phyloP scores from a whole-genome alignment of 305 asterid species.

The Petunia hybrid region DNA sequence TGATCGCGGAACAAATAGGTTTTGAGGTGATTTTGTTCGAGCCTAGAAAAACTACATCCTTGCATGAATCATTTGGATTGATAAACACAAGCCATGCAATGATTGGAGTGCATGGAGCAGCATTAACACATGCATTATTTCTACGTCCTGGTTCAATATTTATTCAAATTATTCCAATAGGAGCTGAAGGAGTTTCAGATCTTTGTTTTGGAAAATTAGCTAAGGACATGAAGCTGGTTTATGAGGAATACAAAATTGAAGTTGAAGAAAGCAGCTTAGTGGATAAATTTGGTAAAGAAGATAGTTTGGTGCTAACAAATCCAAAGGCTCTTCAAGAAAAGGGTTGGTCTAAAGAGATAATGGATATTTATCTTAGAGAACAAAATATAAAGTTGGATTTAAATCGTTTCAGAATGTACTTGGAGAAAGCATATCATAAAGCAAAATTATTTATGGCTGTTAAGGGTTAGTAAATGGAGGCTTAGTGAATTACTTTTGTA shows the following conservation, averaged over 20 bases:
- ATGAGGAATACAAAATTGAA: slow-evolving; percentile 36
- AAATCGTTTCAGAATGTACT: slow-evolving; percentile 5
- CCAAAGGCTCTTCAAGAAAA: slow-evolving; percentile 32
- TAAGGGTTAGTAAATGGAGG: slow-evolving; percentile 8
- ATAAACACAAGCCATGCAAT: slow-evolving; percentile 37
- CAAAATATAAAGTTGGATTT: slow-evolving; percentile 34
- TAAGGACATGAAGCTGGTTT: slow-evolving; percentile 29
- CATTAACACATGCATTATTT: slow-evolving; percentile 38
- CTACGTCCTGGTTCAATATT: slow-evolving; percentile 33
- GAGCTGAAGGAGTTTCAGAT: slow-evolving; percentile 30
- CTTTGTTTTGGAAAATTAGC: slow-evolving; percentile 32
- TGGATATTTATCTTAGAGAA: slow-evolving; percentile 31
- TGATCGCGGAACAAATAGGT: neutral
- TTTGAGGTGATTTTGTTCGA: slow-evolving; percentile 33
- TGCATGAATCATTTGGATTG: slow-evolving; percentile 34
- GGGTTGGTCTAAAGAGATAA: slow-evolving; percentile 39
- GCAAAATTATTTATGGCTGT: slow-evolving; percentile 23
- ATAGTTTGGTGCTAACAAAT: slow-evolving; percentile 29
- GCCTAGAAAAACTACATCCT: slow-evolving; percentile 9
- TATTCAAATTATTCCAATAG: slow-evolving; percentile 39
- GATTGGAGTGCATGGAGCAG: slow-evolving; percentile 44
- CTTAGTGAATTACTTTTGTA: neutral
- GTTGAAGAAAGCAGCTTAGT: slow-evolving; percentile 35
- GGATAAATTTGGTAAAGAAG: slow-evolving; percentile 25
- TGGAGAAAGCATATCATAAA: slow-evolving; percentile 30